Percentiles rank a stretch among this genome's conserved stretches.
These are phyloP conservation scores for Mortierella sp. DNA, from an alignment of 371 early-diverging fungal species.

Conservation along the genomic window DNA sequence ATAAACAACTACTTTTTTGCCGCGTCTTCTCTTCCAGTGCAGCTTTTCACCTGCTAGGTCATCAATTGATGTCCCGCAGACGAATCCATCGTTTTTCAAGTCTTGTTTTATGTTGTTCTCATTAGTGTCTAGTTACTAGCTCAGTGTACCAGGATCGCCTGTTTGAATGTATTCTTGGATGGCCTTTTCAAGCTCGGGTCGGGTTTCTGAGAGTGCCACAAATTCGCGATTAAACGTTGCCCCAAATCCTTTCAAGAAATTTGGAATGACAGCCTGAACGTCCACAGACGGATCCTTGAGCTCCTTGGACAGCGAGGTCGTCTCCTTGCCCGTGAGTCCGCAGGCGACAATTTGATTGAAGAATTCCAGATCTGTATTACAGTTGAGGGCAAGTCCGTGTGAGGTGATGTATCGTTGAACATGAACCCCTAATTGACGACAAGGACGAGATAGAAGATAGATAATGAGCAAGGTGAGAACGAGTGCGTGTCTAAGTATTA, in stretches of 20 bases:
- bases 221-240: slow-evolving; percentile 51
- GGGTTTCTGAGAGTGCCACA: slow-evolving; percentile 35
- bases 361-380: slow-evolving; percentile 87
- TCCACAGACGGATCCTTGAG: slow-evolving; percentile 28
- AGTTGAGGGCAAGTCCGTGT: slow-evolving; percentile 96
- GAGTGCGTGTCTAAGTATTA: not conserved
- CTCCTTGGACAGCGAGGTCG: slow-evolving; percentile 81
- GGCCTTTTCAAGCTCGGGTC: slow-evolving; percentile 29
- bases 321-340: slow-evolving; percentile 84
- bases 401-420: slow-evolving; percentile 90
- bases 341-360: slow-evolving; percentile 94
- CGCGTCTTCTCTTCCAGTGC: not conserved
- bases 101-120: not conserved
- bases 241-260: slow-evolving; percentile 52
- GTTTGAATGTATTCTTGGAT: slow-evolving; percentile 28
- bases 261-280: slow-evolving; percentile 56
- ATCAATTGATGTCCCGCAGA: too few relatives aligned
- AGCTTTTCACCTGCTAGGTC: too few relatives aligned
- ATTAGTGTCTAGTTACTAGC: not conserved
- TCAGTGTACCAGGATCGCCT: slow-evolving; percentile 9
- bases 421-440: slow-evolving; percentile 79
- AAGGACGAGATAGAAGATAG: not conserved
- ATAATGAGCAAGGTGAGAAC: not conserved
- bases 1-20: not conserved
- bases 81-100: not conserved